Base-by-base conservation (phyloP, 352 stramenopile genomes). In the Globisporangium paroecandrum region DNA sequence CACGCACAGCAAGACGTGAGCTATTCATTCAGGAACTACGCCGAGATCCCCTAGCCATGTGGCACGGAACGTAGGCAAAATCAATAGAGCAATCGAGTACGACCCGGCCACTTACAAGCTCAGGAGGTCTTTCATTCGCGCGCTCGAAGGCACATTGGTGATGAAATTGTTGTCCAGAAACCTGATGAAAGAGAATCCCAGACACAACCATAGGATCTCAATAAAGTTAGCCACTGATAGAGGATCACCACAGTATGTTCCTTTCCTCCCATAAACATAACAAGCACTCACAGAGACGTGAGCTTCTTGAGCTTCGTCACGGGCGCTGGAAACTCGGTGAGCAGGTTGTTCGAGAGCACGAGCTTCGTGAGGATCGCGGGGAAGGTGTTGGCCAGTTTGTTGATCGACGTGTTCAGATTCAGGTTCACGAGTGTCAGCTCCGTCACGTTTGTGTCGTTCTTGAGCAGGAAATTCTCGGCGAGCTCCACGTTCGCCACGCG, bases 381-480 rank as follows among this genome's bases (percentile, higher is more conserved):
- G 20, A 58, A 58, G 13, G 13, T 38, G 10, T 29, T 29, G 12
- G 25, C 25, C 53, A 58, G 53, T 13, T 58, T 58, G 13, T 8
- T 22, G 4, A 58, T 58, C 53, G 53, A 24, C 1, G 25, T 32
- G 25, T 58, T 58, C 53, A 58, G 25, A 12, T 58, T 58, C 53
- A 58, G 53, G 15, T 58, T 58, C 53, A 32, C 53, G 53, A 58
- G 53, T 25, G 53, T 58, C 5, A 58, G 53, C 25, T 29, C 29
- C 53, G 53, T 58, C 53, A 58, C 53, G 53, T 38, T 29, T 25
- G 53, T 38, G 53, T 58, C 53, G 25, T 58, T 58, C 53, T 58
- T 58, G 24, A 58, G 25, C 24, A 58, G 53, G 12, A 58, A 58
- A 6, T 38, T 58, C 1, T 29, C 24, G 25, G 29, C 53, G 53